A percentile compares a stretch with the other conserved stretches of the same genome.
Conservation (phyloP, 495 filamentous ascomycete species). For the Clavariopsis aquatica region DNA sequence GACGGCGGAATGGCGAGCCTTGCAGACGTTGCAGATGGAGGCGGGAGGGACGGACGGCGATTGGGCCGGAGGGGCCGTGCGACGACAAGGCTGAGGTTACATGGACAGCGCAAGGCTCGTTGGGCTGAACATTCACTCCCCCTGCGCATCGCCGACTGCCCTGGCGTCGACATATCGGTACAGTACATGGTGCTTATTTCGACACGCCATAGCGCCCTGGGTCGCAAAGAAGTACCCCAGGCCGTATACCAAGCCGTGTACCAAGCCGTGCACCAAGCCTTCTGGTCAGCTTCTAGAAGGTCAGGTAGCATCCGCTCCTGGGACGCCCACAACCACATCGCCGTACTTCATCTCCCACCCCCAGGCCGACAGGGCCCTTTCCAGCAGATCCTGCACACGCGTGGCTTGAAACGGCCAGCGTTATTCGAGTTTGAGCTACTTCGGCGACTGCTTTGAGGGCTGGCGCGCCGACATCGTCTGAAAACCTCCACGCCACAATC, state of each 20-base stretch:
- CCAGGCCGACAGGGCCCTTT: not conserved
- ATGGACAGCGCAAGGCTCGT: not conserved
- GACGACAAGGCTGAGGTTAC: slow-evolving; percentile 22
- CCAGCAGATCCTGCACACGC: not conserved
- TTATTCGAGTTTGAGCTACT: not conserved
- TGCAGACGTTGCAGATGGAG: slow-evolving; percentile 4
- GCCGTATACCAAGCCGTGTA: not conserved
- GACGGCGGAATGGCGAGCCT: not conserved
- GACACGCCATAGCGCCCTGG: too few relatives aligned
- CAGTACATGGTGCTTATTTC: slow-evolving; percentile 7
- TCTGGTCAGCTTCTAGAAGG: slow-evolving; percentile 33
- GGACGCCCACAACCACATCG: slow-evolving; percentile 7
- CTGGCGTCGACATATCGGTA: too few relatives aligned
- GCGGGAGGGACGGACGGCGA: not conserved
- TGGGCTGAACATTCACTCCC: slow-evolving; percentile 11
- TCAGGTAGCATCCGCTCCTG: slow-evolving; percentile 12
- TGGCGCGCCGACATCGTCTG: not conserved
- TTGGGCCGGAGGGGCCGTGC: slow-evolving; percentile 1
- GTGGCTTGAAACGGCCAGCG: slow-evolving; percentile 1
- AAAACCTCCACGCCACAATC: not conserved
- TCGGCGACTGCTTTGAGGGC: not conserved
- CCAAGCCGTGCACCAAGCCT: not conserved
- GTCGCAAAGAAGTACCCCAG: too few relatives aligned
- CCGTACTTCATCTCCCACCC: slow-evolving; percentile 2
- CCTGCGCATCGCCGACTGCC: not conserved